Evolutionary conservation across 805 yeast genomes (phyloP).

Genomic region (Lipomyces chichibuensis): DNA sequence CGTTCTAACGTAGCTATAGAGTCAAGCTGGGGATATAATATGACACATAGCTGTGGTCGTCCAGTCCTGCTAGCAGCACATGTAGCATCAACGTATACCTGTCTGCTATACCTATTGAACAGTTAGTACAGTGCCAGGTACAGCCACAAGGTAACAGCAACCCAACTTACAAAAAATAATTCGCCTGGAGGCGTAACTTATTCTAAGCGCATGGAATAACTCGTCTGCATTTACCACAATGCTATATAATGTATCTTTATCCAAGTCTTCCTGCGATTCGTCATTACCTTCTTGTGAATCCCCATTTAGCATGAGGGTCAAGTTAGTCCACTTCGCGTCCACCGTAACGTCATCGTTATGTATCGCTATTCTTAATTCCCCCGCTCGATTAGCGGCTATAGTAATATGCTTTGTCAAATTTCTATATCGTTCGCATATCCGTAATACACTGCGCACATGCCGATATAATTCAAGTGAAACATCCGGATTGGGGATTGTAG

Average conservation of each 20-base stretch:
- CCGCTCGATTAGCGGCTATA: slow-evolving; percentile 35
- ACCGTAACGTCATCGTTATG: slow-evolving; percentile 40
- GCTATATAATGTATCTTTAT: slow-evolving; percentile 13
- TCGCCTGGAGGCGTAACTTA: slow-evolving; percentile 25
- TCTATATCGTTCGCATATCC: slow-evolving; percentile 43
- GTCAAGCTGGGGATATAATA: slow-evolving; percentile 34
- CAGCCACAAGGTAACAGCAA: not conserved
- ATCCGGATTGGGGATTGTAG: slow-evolving; percentile 59
- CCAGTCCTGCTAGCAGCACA: slow-evolving; percentile 34
- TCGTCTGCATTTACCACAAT: slow-evolving; percentile 37
- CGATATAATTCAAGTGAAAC: slow-evolving; percentile 53
- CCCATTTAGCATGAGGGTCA: slow-evolving; percentile 12
- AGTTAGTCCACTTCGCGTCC: slow-evolving; percentile 39
- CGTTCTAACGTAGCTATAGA: not conserved
- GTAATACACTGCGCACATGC: slow-evolving; percentile 40
- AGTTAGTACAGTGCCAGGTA: not conserved
- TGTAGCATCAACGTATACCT: slow-evolving; percentile 33
- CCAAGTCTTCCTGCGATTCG: slow-evolving; percentile 11
- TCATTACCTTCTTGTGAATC: not conserved
- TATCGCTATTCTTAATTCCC: slow-evolving; percentile 37
- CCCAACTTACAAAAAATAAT: slow-evolving; percentile 28
- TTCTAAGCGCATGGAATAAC: slow-evolving; percentile 37
- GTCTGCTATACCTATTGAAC: slow-evolving; percentile 36
- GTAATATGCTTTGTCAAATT: slow-evolving; percentile 37
- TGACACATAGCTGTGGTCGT: slow-evolving; percentile 34